Percentiles rank a stretch among this genome's conserved stretches.
Evolutionary conservation across 108 stramenopile species (phyloP).

Genomic region (Pinguiococcus pyrenoidosus): DNA sequence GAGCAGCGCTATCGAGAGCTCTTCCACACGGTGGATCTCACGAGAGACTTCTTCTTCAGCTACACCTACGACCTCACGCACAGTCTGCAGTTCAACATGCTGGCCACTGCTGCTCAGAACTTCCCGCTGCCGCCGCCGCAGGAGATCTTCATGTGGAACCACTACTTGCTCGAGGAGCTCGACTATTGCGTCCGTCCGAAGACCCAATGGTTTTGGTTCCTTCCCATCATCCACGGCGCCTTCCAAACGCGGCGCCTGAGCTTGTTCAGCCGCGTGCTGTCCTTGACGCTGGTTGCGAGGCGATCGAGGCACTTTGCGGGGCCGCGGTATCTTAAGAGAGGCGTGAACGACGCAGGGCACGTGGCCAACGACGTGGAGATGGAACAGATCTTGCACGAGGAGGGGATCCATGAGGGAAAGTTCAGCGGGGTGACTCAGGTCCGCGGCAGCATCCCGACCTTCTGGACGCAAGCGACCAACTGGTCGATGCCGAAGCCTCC

Average conservation of each 20-base stretch:
- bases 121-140: slow-evolving; percentile 32
- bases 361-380: slow-evolving; percentile 74
- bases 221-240: slow-evolving; percentile 82
- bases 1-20: slow-evolving; percentile 41
- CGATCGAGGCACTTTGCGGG: slow-evolving; percentile 93
- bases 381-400: slow-evolving; percentile 73
- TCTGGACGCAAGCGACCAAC: slow-evolving; percentile 86
- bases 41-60: slow-evolving; percentile 90
- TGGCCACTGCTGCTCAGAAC: slow-evolving; percentile 49
- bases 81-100: slow-evolving; percentile 79
- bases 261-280: slow-evolving; percentile 72
- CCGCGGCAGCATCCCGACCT: slow-evolving; percentile 88
- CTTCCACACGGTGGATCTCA: slow-evolving; percentile 87
- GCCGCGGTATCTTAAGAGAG: slow-evolving; percentile 89
- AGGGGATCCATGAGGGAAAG: slow-evolving; percentile 51
- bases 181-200: slow-evolving; percentile 17
- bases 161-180: slow-evolving; percentile 74
- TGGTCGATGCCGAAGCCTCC: slow-evolving; percentile 93
- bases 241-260: slow-evolving; percentile 73
- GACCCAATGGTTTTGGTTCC: slow-evolving; percentile 64
- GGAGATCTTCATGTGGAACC: slow-evolving; percentile 94
- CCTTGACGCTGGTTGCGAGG: slow-evolving; percentile 75
- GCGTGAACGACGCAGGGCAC: slow-evolving; percentile 80
- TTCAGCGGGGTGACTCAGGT: slow-evolving; percentile 83
- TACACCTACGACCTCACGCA: slow-evolving; percentile 88